Evolutionary conservation across 345 rosid genomes (phyloP).

Genomic region (Euphorbia peplus): DNA sequence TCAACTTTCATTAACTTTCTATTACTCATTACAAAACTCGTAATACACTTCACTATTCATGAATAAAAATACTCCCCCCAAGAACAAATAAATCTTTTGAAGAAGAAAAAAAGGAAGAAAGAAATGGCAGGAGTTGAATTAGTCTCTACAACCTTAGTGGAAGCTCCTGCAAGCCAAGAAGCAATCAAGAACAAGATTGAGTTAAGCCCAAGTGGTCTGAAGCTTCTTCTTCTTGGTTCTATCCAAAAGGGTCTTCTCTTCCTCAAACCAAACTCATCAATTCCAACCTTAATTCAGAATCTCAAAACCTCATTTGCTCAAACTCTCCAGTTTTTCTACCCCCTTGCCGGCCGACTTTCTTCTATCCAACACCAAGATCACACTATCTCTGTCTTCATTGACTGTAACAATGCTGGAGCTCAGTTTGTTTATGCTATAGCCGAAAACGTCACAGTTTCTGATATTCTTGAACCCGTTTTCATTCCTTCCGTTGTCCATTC

Average conservation of each 20-base stretch:
- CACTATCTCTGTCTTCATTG: constrained; percentile 28
- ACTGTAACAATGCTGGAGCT: constrained; percentile 32
- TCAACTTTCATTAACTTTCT: no score
- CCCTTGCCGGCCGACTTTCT: constrained; percentile 44
- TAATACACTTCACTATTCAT: no score
- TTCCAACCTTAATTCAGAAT: constrained; percentile 8
- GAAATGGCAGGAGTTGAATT: not conserved
- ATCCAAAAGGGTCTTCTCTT: constrained; percentile 30
- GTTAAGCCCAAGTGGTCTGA: not conserved
- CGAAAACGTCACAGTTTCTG: constrained; percentile 28
- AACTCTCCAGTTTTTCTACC: constrained; percentile 32
- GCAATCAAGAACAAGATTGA: not conserved
- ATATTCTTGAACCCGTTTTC: constrained; percentile 26
- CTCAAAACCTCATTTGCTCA: constrained; percentile 35
- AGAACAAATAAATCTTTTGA: no score
- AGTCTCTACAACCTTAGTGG: not conserved
- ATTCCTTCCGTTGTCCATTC: constrained; percentile 30
- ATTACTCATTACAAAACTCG: no score
- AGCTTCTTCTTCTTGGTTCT: not conserved
- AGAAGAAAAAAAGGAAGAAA: not conserved
- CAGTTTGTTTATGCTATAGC: constrained; percentile 36
- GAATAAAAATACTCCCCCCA: no score
- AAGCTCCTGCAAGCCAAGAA: not conserved
- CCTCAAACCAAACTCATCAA: constrained; percentile 7
- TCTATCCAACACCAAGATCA: constrained; percentile 16